Evolutionary conservation across 495 filamentous ascomycete genomes (phyloP), one percentile per base, ranked within the genome.

Genomic region (Xylaria longipes): DNA sequence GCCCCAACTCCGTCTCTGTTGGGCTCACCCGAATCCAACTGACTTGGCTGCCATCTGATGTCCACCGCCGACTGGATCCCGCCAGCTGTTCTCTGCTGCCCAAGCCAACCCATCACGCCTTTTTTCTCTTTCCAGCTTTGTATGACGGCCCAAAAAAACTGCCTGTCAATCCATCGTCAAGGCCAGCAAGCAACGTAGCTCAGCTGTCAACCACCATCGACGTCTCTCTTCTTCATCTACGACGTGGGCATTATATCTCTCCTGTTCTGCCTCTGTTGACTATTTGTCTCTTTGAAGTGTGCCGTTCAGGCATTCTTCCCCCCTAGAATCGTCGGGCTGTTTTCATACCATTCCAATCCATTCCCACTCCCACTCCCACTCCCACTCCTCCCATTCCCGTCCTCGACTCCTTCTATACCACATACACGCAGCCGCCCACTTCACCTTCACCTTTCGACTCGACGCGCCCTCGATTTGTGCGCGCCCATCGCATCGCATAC

Each of bases 91-190:
- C 22, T 17, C 58, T 46, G 27, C 33, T 57, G 45, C 50, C 52
- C 48, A 68, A 57, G 9, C 33, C 27, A 60, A 15, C 45, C 68
- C 35, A 22, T 54, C 69, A 39, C 60, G 69, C 68, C 68, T n/a
- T 65, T 65, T 62, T 29, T 33, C 46, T 27, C 58, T 46, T 31
- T 29, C 25, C 14, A 17, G 50, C 20, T 68, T 58, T 65, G 45
- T 31, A 70, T 71, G 69, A 64, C 62, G 50, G 69, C 69, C 69
- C 41, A 71, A 71, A 65, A 65, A 66, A 71, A 39, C 29, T 52
- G 39, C 33, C 69, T 52, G 61, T 45, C 61, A 22, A 71, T 71
- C 48, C 39, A 60, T 58, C 62, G 11, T 66, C 69, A 33, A 45
- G 33, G 27, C 20, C 68, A 64, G 45, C 68, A 63, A 62, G 17